Evolutionary conservation across 495 filamentous ascomycete species (phyloP), one percentile per base, ranked within the genome.

Genomic region (Aspergillus olivimuriae): DNA sequence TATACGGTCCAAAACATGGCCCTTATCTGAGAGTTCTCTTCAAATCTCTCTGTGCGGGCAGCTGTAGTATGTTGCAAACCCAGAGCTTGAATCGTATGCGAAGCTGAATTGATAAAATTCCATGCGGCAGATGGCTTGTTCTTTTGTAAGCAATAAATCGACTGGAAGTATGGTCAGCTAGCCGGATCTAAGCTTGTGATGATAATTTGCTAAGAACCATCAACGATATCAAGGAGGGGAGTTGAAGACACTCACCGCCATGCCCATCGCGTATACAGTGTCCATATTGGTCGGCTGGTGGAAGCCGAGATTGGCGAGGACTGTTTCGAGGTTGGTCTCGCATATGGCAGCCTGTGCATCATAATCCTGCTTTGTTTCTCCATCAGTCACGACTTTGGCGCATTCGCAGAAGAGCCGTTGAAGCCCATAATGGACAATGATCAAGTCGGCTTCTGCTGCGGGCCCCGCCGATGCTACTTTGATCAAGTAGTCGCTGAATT

Each of bases 391-490:
- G 20, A 15, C 33, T 17, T 26, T 39, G 1, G 48, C 23, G 34
- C 48, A 51, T 21, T 51, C 38, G n/a, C 15, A 32, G 39, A 46
- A 51, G 9, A 51, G 43, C 48, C 43, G 46, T 24, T 38, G 46
- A 32, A 51, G 43, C 12, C 31, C 43, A 22, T 18, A 46, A 19
- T 51, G 43, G 43, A 51, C 43, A 18, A 51, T 51, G 16, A 46
- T 51, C 38, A 51, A 21, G 16, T 51, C 48, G 2, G 39, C 39
- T n/a, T 51, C 39, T 10, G 38, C 35, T 4, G 28, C 39, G 33
- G 48, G 38, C 12, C 48, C 48, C 22, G 43, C 43, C 8, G 48
- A 43, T 7, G 10, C 19, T 14, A 37, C 32, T 37, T 28, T 51
- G 33, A 46, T 39, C 9, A 51, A 28, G 20, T 46, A 46, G 5